These are phyloP conservation scores for Mortierella sp. DNA, from an alignment of 371 early-diverging fungal species.

Conservation along the genomic window DNA sequence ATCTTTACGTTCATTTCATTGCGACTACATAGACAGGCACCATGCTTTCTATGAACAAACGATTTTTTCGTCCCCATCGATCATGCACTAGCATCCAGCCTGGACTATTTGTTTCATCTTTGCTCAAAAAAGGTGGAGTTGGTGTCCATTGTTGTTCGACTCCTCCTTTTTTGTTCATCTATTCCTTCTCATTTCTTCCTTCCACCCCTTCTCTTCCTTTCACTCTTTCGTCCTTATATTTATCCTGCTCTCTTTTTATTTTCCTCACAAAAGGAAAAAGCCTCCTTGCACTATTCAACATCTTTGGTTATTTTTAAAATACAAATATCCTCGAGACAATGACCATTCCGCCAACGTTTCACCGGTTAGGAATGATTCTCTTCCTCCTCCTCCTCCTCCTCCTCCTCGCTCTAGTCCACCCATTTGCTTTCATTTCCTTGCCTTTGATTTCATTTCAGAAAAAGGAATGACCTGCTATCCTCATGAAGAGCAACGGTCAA, in stretches of 20 bases:
- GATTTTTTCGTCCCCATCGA: neutral
- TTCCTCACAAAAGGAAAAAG: neutral
- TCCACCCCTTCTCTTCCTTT: neutral
- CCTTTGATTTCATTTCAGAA: neutral
- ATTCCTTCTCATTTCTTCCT: neutral
- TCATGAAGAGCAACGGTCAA: neutral
- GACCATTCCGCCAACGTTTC: neutral
- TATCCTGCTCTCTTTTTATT: neutral
- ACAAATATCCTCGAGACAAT: neutral
- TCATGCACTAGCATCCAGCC: neutral
- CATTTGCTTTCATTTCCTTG: neutral
- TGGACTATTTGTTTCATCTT: neutral
- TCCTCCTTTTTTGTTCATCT: conserved; percentile 8
- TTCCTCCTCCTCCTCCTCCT: neutral
- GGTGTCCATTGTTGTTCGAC: neutral
- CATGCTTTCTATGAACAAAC: neutral
- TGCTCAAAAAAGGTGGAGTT: neutral
- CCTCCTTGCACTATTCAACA: neutral
- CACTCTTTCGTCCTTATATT: neutral
- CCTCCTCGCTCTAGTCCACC: too few species aligned
- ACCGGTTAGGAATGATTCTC: neutral
- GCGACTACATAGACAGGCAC: neutral
- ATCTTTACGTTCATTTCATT: neutral
- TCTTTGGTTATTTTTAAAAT: neutral
- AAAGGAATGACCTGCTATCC: neutral